phyloP scores from a whole-genome alignment of 2,329 filamentous ascomycete genomes.

The Claviceps quebecensis region DNA sequence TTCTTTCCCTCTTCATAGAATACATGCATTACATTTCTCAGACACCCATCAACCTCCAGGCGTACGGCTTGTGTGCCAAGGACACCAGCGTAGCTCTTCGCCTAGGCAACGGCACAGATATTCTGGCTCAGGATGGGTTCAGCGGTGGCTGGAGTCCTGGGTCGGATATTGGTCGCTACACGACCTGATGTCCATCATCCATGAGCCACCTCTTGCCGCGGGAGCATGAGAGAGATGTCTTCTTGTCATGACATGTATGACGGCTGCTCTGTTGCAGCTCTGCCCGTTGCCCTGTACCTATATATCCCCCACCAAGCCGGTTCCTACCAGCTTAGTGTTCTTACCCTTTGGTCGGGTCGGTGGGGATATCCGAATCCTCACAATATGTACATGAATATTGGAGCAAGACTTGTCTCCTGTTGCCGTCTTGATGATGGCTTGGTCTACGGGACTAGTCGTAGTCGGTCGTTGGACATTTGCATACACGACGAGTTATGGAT shows the following conservation, averaged over 20 bases:
- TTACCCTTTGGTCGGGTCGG: too few relatives aligned
- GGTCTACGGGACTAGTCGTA: background rate
- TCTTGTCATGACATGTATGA: background rate
- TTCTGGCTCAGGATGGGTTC: conserved; percentile 19
- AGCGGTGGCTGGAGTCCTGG: conserved; percentile 22
- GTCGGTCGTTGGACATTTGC: background rate
- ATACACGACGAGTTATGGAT: too few relatives aligned
- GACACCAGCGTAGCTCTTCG: conserved; percentile 20
- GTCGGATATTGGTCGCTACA: conserved; percentile 24
- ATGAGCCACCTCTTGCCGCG: background rate
- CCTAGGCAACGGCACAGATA: conserved; percentile 21
- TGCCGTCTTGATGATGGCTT: background rate
- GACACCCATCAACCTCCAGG: conserved; percentile 24
- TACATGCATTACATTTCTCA: conserved; percentile 25
- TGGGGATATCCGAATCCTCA: too few relatives aligned
- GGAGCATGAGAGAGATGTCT: background rate
- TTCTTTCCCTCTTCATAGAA: conserved; percentile 3
- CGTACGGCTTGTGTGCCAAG: conserved; percentile 28
- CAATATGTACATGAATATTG: too few relatives aligned
- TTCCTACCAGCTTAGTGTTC: too few relatives aligned
- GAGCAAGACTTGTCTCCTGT: background rate
- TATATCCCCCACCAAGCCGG: too few relatives aligned
- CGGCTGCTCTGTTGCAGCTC: too few relatives aligned
- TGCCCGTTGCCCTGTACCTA: too few relatives aligned
- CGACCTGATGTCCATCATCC: conserved; percentile 6